phyloP scores from a whole-genome alignment of 257 asterid genomes.

The Knoxia roxburghii region DNA sequence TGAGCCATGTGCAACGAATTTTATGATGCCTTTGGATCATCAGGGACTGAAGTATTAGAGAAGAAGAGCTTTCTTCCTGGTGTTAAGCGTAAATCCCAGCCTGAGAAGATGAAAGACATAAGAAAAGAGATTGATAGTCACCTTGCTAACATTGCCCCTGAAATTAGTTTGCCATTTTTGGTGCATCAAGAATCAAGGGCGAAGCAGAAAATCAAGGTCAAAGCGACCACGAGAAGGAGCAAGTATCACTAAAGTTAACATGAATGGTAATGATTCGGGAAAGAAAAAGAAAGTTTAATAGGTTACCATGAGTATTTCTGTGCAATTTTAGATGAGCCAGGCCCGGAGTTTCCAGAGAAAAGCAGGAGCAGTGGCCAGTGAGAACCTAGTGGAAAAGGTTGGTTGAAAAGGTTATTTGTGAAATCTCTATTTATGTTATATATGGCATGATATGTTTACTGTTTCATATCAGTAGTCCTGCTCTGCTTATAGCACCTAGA shows the following conservation, averaged over 20 bases:
- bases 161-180: conserved; percentile 50
- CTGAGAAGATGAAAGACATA: conserved; percentile 65
- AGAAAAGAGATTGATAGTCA: conserved; percentile 63
- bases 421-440: not conserved
- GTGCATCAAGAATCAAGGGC: conserved; percentile 52
- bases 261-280: conserved; percentile 18
- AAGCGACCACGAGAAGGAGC: conserved; percentile 31
- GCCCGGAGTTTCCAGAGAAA: not conserved
- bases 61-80: conserved; percentile 56
- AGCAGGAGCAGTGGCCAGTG: not conserved
- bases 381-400: not conserved
- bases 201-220: conserved; percentile 34
- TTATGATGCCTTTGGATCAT: conserved; percentile 65
- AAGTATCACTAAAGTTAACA: conserved; percentile 14
- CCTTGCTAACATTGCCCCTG: conserved; percentile 38
- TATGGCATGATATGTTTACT: not conserved
- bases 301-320: conserved; percentile 10
- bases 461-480: too few relatives aligned
- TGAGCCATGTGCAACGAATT: conserved; percentile 73
- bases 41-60: conserved; percentile 41
- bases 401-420: not conserved
- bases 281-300: conserved; percentile 25
- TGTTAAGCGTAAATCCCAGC: conserved; percentile 39
- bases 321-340: not conserved
- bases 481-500: not conserved